These are phyloP conservation scores for Erodium moschatum DNA, from an alignment of 441 rosid genomes.

Conservation along the genomic window DNA sequence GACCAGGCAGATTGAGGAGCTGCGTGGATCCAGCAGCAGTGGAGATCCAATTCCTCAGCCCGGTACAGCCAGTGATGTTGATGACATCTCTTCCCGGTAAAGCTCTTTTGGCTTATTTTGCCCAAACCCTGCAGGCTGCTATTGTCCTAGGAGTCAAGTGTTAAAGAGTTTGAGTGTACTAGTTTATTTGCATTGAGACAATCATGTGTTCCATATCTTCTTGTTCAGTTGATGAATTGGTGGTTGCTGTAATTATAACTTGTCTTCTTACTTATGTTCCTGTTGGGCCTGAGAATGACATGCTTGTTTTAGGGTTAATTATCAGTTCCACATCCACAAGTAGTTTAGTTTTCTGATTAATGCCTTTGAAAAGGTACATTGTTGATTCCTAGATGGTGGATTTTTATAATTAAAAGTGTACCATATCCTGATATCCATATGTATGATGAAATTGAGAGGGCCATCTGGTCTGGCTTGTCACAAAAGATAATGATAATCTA, in stretches of 20 bases:
- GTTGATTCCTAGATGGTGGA: too few relatives aligned
- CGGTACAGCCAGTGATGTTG: neutral
- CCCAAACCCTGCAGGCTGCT: neutral
- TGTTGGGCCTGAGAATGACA: too few relatives aligned
- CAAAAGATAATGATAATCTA: neutral
- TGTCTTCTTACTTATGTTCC: neutral
- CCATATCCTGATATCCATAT: too few relatives aligned
- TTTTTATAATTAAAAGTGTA: too few relatives aligned
- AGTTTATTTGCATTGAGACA: neutral
- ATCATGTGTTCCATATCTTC: neutral
- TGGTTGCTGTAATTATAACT: neutral
- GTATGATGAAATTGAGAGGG: neutral
- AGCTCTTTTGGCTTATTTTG: neutral
- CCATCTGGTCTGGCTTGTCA: neutral
- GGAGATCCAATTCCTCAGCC: neutral
- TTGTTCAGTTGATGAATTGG: neutral
- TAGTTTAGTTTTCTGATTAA: too few relatives aligned
- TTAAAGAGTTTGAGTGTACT: neutral
- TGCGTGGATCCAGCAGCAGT: constrained; percentile 27
- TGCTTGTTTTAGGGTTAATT: too few relatives aligned
- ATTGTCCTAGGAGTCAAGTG: neutral
- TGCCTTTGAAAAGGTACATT: too few relatives aligned
- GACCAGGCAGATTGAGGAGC: constrained; percentile 38
- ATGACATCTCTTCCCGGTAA: neutral
- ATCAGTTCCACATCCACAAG: too few relatives aligned